Evolutionary conservation across 306 rosid genomes (phyloP), one percentile per base, ranked within the genome.

Genomic region (Cicer bijugum): DNA sequence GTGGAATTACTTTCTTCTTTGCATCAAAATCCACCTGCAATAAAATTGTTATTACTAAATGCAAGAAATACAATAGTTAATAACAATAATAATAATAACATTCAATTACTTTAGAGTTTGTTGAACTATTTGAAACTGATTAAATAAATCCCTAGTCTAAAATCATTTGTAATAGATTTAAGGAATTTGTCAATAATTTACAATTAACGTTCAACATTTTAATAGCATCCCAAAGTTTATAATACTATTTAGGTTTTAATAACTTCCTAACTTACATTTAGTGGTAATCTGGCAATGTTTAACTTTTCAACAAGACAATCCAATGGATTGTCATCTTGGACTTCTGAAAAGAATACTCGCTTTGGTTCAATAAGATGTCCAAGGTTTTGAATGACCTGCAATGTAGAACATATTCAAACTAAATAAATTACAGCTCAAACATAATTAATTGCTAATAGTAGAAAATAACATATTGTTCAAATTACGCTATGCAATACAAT

Each of bases 331-430:
- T 76, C 90, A n/a, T 92, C 85, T 0, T 69, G 86, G 4, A 92
- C 69, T 59, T 92, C 91, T 3, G 98, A 92, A 69, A 83, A 88
- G 81, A 90, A 93, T 16, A 93, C 89, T 12, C 98, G 88, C 52
- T 76, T 86, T 6, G 69, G 35, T 4, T 89, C 90, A 79, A 90
- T 84, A 19, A 87, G 89, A 43, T 82, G 28, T 6, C 46, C 83
- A 12, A 46, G 78, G 10, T 78, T 51, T 72, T 86, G 79, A 20
- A 93, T 69, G 4, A 83, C 96, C 98, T 93, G 51, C 8, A 65
- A 33, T 5, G 10, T 12, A 50, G 2, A 43, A 33, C 8, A 8
- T 10, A 65, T 56, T 23, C 6, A 69, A 53, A 17, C 11, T 8
- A 6, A 53, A 6, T 1, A 2, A 62, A 37, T 6, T 9, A 48